Conservation (phyloP, 768 basidiomycete genomes). For the Mycena capillaripes region DNA sequence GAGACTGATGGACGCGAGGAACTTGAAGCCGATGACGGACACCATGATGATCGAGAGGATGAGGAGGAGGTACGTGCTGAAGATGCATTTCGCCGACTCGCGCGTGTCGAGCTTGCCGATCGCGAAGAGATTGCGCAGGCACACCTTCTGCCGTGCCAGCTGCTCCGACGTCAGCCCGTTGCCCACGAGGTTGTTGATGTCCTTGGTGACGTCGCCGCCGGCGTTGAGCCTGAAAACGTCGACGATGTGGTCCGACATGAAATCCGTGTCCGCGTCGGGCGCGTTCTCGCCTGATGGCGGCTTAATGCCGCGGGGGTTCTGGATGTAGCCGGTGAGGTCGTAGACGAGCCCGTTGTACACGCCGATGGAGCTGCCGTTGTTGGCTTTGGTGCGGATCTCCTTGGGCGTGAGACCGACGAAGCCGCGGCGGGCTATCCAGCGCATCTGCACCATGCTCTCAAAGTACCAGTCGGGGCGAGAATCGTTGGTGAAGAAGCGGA, state of each 20-base stretch:
- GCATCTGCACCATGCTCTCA: slow-evolving; percentile 93
- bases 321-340: slow-evolving; percentile 87
- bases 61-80: slow-evolving; percentile 92
- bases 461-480: slow-evolving; percentile 99
- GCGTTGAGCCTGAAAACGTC: slow-evolving; percentile 82
- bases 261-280: slow-evolving; percentile 63
- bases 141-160: slow-evolving; percentile 83
- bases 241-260: slow-evolving; percentile 81
- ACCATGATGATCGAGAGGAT: slow-evolving; percentile 94
- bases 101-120: slow-evolving; percentile 94
- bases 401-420: slow-evolving; percentile 89
- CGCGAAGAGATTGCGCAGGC: slow-evolving; percentile 93
- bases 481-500: slow-evolving; percentile 90
- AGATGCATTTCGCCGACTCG: slow-evolving; percentile 91
- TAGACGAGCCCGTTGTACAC: slow-evolving; percentile 91
- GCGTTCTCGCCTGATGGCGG: slow-evolving; percentile 63
- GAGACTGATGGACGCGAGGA: slow-evolving; percentile 92
- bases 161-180: slow-evolving; percentile 58
- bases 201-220: slow-evolving; percentile 87
- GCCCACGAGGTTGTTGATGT: slow-evolving; percentile 73
- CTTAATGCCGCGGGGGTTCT: slow-evolving; percentile 69
- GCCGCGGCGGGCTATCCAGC: slow-evolving; percentile 89
- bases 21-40: slow-evolving; percentile 95
- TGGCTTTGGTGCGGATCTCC: slow-evolving; percentile 81
- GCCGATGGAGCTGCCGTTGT: slow-evolving; percentile 74